Base-by-base conservation (phyloP, 495 filamentous ascomycete genomes). In the Usnea hakonensis region DNA sequence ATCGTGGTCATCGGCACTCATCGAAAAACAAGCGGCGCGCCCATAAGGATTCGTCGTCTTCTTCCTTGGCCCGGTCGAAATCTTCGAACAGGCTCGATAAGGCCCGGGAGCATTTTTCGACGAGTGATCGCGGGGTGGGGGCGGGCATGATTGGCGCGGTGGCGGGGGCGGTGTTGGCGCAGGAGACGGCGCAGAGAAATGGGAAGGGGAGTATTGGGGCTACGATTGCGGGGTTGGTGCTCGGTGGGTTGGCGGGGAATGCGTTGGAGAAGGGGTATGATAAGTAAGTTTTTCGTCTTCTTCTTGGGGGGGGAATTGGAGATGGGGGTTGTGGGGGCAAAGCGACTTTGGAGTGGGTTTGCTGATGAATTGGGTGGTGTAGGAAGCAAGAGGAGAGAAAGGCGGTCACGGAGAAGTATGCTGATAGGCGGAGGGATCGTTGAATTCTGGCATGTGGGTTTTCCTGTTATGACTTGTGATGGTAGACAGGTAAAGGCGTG, bases 191-290 rank as follows among this genome's bases (percentile, higher is more conserved):
- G 21, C 54, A 57, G 54, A 2, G 54, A 21, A 57, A 57, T 26
- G 54, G 54, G 19, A 57, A 57, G 54, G 33, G 54, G 5, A 57
- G 54, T 40, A 38, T 57, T 38, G 54, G 54, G 37, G 54, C 54
- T 23, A 57, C 54, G 54, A 57, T 57, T 57, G 54, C 54, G 33
- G 54, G 54, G n/a, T 4, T 57, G 33, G 54, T 57, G 54, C 33
- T 57, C 38, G 54, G 54, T 5, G 54, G 54, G 23, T 40, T 57
- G 54, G 54, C 54, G 54, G 54, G 54, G n/a, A 57, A 57, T 57
- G 54, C 19, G n/a, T 36, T 57, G 54, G 54, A 57, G 37, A 57
- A 6, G 54, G 37, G 26, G 14, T 57, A 57, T 19, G 33, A 36
- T 40, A 57, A 57, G 54, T 57, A 26, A 38, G 54, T 57, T 30